Percentiles rank a stretch among this genome's conserved stretches.
Conservation (phyloP, 768 basidiomycete species). For the Leccinellum luteum region DNA sequence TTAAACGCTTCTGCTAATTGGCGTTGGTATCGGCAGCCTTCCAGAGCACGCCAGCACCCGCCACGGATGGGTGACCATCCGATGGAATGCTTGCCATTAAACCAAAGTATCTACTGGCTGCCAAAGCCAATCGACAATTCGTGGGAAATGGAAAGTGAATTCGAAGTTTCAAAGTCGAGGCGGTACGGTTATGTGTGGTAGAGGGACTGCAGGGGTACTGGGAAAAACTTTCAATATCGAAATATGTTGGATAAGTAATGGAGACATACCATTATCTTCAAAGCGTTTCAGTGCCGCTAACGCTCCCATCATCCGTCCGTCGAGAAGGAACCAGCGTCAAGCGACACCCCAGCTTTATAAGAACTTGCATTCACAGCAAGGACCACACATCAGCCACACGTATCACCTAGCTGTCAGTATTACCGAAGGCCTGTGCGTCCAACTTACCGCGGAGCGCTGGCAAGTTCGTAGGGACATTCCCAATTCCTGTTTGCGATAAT, state of each 20-base stretch:
- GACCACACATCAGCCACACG: slow-evolving; percentile 6
- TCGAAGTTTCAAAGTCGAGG: not conserved
- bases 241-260: not conserved
- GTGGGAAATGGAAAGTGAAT: slow-evolving; percentile 7
- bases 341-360: not conserved
- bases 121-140: slow-evolving; percentile 1
- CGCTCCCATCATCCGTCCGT: not conserved
- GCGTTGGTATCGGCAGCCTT: slow-evolving; percentile 9
- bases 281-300: not conserved
- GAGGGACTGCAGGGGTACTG: not conserved
- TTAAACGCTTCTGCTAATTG: not conserved
- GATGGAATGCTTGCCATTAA: not conserved
- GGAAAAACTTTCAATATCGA: not conserved
- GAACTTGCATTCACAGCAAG: slow-evolving; percentile 12
- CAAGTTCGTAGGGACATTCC: not conserved
- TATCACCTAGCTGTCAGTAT: slow-evolving; percentile 2
- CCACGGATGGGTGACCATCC: not conserved
- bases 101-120: slow-evolving; percentile 4
- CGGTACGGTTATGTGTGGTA: not conserved
- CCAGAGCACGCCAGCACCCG: not conserved
- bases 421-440: not conserved
- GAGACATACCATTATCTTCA: slow-evolving; percentile 1
- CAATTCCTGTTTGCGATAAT: not conserved
- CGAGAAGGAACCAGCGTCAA: not conserved
- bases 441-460: not conserved